Conservation (phyloP, 1,139 yeast genomes). For the Blastobotrys indianensis region DNA sequence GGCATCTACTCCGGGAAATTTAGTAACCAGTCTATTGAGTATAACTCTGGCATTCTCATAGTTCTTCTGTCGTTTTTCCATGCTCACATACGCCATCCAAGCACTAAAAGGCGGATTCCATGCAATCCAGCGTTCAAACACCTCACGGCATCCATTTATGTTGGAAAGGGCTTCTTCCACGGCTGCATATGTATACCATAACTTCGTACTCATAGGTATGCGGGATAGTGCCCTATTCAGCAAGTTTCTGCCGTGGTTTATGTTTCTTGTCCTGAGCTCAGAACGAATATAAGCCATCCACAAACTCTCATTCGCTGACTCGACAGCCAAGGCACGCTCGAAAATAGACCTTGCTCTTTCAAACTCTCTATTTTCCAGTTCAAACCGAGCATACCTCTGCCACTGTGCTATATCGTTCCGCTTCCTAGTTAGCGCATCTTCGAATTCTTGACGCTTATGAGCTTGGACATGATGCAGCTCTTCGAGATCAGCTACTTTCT, state of each 20-base stretch:
- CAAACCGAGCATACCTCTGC: slow-evolving; percentile 90
- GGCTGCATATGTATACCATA: slow-evolving; percentile 74
- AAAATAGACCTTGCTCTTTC: slow-evolving; percentile 76
- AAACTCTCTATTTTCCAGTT: slow-evolving; percentile 70
- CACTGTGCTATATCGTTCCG: slow-evolving; percentile 80
- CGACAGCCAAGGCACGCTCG: slow-evolving; percentile 81
- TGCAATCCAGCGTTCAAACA: slow-evolving; percentile 75
- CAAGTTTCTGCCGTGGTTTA: slow-evolving; percentile 84
- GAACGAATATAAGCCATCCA: slow-evolving; percentile 82
- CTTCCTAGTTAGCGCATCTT: slow-evolving; percentile 77
- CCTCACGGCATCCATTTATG: slow-evolving; percentile 51
- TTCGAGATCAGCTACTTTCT: slow-evolving; percentile 63
- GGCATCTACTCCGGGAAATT: slow-evolving; percentile 48
- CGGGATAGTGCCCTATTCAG: slow-evolving; percentile 71
- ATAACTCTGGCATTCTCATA: slow-evolving; percentile 50
- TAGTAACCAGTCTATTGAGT: slow-evolving; percentile 50
- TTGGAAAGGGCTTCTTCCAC: slow-evolving; percentile 78
- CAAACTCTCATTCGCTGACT: slow-evolving; percentile 65
- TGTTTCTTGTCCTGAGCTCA: slow-evolving; percentile 64
- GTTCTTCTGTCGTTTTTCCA: slow-evolving; percentile 66
- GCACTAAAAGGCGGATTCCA: slow-evolving; percentile 56
- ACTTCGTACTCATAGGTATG: slow-evolving; percentile 73
- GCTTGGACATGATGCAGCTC: slow-evolving; percentile 73
- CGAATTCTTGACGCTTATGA: slow-evolving; percentile 73
- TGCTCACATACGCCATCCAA: slow-evolving; percentile 70